Percentiles rank a stretch among this genome's conserved stretches.
These are phyloP conservation scores for Phallus indusiatus DNA, from an alignment of 768 basidiomycete genomes.

Conservation along the genomic window DNA sequence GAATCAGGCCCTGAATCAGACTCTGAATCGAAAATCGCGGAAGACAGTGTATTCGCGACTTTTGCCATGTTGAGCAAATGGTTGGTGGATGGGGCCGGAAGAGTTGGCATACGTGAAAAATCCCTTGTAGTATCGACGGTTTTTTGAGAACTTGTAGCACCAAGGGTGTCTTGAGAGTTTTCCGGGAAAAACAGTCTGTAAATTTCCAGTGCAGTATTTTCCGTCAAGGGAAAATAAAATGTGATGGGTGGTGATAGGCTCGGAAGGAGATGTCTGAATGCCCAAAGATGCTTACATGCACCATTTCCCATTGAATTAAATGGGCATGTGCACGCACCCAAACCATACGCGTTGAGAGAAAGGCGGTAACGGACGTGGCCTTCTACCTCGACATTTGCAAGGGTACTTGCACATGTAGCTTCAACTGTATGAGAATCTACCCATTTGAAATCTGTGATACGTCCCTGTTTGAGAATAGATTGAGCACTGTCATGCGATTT, in stretches of 20 bases:
- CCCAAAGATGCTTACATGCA: slow-evolving; percentile 3
- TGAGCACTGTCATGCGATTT: background rate
- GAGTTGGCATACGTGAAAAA: too few species aligned
- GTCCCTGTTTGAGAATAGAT: background rate
- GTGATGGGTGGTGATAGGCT: background rate
- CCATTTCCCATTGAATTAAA: background rate
- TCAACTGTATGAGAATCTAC: background rate
- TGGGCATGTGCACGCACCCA: background rate
- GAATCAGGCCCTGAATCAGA: background rate
- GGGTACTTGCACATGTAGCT: background rate
- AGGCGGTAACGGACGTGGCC: background rate
- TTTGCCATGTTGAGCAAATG: background rate
- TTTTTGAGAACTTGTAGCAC: too few species aligned
- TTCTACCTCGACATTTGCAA: background rate
- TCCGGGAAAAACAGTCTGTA: background rate
- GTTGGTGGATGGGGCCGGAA: background rate
- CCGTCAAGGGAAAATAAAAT: background rate
- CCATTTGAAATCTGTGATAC: background rate
- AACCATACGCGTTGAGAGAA: background rate
- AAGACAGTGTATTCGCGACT: background rate
- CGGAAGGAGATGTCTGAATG: background rate
- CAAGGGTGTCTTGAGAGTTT: too few species aligned
- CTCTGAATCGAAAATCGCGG: background rate
- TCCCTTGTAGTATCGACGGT: too few species aligned
- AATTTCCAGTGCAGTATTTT: background rate